phyloP scores from a whole-genome alignment of 2,329 filamentous ascomycete genomes.

The Aspergillus novoparasiticus region DNA sequence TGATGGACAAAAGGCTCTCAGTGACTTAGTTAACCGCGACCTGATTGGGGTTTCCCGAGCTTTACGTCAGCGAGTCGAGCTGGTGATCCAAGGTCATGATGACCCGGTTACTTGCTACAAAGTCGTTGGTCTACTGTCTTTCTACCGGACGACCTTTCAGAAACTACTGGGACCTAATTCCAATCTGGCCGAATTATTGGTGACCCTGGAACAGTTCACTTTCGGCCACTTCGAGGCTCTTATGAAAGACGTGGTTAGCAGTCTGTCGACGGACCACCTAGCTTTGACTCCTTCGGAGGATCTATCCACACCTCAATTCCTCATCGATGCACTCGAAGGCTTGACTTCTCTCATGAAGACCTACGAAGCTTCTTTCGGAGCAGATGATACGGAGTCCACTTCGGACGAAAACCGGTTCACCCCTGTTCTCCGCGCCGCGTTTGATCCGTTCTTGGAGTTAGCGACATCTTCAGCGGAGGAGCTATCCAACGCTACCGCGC shows the following conservation, averaged over 20 bases:
- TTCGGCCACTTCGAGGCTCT: slow-evolving; percentile 79
- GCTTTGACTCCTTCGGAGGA: slow-evolving; percentile 71
- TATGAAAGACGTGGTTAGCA: slow-evolving; percentile 69
- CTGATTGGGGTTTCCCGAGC: slow-evolving; percentile 78
- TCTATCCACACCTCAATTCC: slow-evolving; percentile 75
- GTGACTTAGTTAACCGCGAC: slow-evolving; percentile 83
- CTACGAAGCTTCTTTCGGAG: slow-evolving; percentile 75
- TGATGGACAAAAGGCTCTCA: slow-evolving; percentile 78
- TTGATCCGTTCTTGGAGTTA: slow-evolving; percentile 81
- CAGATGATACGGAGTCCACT: slow-evolving; percentile 46
- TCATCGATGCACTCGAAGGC: slow-evolving; percentile 77
- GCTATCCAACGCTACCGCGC: slow-evolving; percentile 38
- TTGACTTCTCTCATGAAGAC: slow-evolving; percentile 79
- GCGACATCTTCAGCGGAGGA: slow-evolving; percentile 55
- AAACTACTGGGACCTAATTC: slow-evolving; percentile 74
- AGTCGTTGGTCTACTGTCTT: slow-evolving; percentile 82
- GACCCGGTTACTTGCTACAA: slow-evolving; percentile 88
- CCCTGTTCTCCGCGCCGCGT: slow-evolving; percentile 72
- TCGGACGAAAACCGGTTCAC: slow-evolving; percentile 70
- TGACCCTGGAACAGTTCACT: slow-evolving; percentile 71
- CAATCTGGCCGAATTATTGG: slow-evolving; percentile 68
- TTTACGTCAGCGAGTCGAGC: slow-evolving; percentile 86
- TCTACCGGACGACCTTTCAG: slow-evolving; percentile 84
- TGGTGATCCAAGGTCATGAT: slow-evolving; percentile 90
- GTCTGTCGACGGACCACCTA: slow-evolving; percentile 72